Evolutionary conservation across 1,284 basidiomycete species (phyloP).

Genomic region (Pulveroboletus sp.): DNA sequence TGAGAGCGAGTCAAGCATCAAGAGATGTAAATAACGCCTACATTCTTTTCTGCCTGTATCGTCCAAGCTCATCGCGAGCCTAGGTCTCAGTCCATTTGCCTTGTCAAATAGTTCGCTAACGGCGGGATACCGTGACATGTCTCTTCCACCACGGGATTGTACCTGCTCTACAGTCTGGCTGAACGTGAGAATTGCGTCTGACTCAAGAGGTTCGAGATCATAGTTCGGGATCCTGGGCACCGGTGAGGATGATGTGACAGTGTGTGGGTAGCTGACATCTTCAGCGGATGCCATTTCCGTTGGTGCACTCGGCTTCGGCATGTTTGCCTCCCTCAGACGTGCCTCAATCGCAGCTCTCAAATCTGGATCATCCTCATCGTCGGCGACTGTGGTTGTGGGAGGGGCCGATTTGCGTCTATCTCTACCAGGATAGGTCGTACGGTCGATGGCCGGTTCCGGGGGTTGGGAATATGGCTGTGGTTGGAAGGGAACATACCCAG

Average conservation of each 20-base stretch:
- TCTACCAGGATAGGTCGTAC: slow-evolving; percentile 42
- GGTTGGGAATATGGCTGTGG: slow-evolving; percentile 54
- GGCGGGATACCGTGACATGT: slow-evolving; percentile 77
- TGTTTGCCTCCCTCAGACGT: slow-evolving; percentile 81
- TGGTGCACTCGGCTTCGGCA: slow-evolving; percentile 78
- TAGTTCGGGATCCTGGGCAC: slow-evolving; percentile 61
- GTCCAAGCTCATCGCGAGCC: slow-evolving; percentile 80
- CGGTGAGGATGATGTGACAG: slow-evolving; percentile 36
- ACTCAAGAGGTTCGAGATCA: slow-evolving; percentile 76
- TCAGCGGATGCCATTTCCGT: slow-evolving; percentile 55
- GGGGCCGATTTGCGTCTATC: slow-evolving; percentile 16
- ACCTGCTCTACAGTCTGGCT: slow-evolving; percentile 87
- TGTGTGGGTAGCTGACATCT: slow-evolving; percentile 39
- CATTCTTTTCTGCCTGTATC: slow-evolving; percentile 87
- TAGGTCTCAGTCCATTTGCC: slow-evolving; percentile 77
- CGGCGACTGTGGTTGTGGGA: slow-evolving; percentile 33
- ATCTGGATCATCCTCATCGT: slow-evolving; percentile 91
- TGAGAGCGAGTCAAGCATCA: background rate
- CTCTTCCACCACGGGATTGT: slow-evolving; percentile 71
- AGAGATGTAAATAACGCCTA: slow-evolving; percentile 37
- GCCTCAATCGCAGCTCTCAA: slow-evolving; percentile 95
- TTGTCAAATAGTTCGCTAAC: slow-evolving; percentile 83
- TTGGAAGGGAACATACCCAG: slow-evolving; percentile 69
- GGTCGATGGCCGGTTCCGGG: slow-evolving; percentile 70
- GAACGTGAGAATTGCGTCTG: slow-evolving; percentile 84